Base-by-base conservation (phyloP, 176 grass and related monocot species). In the Neostapfia colusana region DNA sequence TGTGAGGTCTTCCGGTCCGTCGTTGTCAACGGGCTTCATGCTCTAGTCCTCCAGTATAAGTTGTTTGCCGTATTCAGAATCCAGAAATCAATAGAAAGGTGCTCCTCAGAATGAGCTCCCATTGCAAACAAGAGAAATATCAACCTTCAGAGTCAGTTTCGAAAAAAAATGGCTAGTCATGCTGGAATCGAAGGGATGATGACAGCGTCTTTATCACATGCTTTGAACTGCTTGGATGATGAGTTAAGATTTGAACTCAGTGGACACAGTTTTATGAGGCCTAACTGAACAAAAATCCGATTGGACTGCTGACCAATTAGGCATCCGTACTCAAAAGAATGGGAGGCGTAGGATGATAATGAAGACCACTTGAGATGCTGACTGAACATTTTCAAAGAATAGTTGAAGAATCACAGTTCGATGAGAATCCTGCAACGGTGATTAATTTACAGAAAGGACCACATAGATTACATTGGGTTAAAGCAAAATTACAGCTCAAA, bases 391-490 rank as follows among this genome's bases (percentile, higher is more conserved):
- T 40, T 55, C 48, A 78, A 64, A 45, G 60, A 59, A 24, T 39
- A 78, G 50, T 24, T 5, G 28, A 76, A 40, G 77, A 86, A 81
- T 55, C 69, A 53, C 71, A 34, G 48, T 51, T 82, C 2, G 31
- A 82, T 57, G 50, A 77, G 65, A 65, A 89, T 57, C 81, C 64
- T 72, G 63, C 58, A 79, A 37, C 8, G 34, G 21, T 65, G 68
- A 67, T 84, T 82, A 73, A 67, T 86, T 84, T 89, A 93, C 81
- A 93, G 49, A 85, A 86, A 84, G 67, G 80, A 84, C 73, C 60
- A 53, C 24, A 34, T 12, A 34, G 5, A 63, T 20, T 49, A 4
- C 17, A 25, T 31, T 42, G 21, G 70, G 75, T 39, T n/a, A 71
- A 54, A 54, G 18, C 20, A 16, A 51, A 54, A n/a, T 72, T 54